Conservation (phyloP, 192 early-diverging fungal genomes). For the Rhizophagus clarus region DNA sequence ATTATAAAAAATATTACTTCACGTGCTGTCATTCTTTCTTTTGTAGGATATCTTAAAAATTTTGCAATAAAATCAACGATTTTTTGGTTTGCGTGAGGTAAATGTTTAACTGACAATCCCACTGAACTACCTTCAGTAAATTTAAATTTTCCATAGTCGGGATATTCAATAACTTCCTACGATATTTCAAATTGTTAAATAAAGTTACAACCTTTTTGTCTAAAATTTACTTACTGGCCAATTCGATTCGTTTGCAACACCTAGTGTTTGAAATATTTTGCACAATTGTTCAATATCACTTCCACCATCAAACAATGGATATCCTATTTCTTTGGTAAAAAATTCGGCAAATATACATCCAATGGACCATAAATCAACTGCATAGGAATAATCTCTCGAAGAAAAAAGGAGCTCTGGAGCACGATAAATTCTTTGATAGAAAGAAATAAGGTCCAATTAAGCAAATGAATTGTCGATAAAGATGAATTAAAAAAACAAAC, state of each 20-base stretch:
- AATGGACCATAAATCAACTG: constrained; percentile 55
- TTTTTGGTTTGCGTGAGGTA: constrained; percentile 18
- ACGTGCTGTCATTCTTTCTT: neutral
- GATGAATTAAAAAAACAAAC: neutral
- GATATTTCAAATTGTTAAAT: neutral
- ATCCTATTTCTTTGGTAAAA: constrained; percentile 33
- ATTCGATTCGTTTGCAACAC: constrained; percentile 42
- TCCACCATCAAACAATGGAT: constrained; percentile 44
- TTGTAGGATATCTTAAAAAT: constrained; percentile 15
- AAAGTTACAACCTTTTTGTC: neutral
- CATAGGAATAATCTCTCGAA: constrained; percentile 39
- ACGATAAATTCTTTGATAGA: constrained; percentile 42
- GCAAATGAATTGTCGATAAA: neutral
- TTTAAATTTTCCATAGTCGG: constrained; percentile 27
- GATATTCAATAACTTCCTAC: constrained; percentile 21
- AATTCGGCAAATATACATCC: constrained; percentile 55
- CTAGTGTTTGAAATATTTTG: constrained; percentile 46
- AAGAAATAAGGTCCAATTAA: neutral
- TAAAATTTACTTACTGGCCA: constrained; percentile 42
- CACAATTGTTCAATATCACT: constrained; percentile 52
- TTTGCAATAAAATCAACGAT: constrained; percentile 19
- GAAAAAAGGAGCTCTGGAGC: constrained; percentile 54
- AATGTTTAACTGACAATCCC: constrained; percentile 3
- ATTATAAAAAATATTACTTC: neutral
- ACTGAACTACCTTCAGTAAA: neutral